Conservation (phyloP, 2,329 filamentous ascomycete genomes). For the Mycocentrospora acerina region DNA sequence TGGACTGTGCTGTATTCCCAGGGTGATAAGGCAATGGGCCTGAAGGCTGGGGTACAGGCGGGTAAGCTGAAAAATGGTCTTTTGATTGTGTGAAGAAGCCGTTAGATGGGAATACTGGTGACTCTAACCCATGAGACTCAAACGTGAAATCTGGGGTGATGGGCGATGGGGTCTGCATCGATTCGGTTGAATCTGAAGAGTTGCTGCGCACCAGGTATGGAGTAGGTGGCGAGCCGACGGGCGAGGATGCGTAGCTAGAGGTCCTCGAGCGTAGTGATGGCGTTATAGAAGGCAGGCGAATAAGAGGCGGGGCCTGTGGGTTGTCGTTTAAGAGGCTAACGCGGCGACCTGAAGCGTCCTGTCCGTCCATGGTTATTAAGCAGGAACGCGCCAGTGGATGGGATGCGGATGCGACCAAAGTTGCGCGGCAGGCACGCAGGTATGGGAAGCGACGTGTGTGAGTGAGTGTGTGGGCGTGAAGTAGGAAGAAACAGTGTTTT, state of each 20-base stretch:
- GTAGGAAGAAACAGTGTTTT: no score
- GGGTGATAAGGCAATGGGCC: conserved; percentile 28
- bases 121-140: conserved; percentile 25
- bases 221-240: conserved; percentile 49
- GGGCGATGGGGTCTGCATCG: conserved; percentile 49
- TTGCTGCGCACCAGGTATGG: conserved; percentile 49
- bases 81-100: conserved; percentile 33
- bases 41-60: conserved; percentile 23
- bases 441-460: no score
- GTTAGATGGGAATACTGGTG: conserved; percentile 29
- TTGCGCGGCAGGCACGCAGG: conserved; percentile 2
- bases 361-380: conserved; percentile 51
- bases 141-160: conserved; percentile 47
- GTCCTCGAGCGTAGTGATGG: conserved; percentile 43
- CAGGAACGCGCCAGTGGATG: conserved; percentile 28
- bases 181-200: conserved; percentile 47
- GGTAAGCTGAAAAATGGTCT: conserved; percentile 26
- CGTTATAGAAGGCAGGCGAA: conserved; percentile 40
- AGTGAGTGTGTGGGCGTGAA: no score
- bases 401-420: conserved; percentile 33
- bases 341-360: conserved; percentile 52
- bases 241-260: conserved; percentile 50
- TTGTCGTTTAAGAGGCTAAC: conserved; percentile 55
- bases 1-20: conserved; percentile 1
- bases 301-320: conserved; percentile 31